Evolutionary conservation across 129 eudicot species (phyloP), one percentile per base, ranked within the genome.

Genomic region (Artemisia tridentata): DNA sequence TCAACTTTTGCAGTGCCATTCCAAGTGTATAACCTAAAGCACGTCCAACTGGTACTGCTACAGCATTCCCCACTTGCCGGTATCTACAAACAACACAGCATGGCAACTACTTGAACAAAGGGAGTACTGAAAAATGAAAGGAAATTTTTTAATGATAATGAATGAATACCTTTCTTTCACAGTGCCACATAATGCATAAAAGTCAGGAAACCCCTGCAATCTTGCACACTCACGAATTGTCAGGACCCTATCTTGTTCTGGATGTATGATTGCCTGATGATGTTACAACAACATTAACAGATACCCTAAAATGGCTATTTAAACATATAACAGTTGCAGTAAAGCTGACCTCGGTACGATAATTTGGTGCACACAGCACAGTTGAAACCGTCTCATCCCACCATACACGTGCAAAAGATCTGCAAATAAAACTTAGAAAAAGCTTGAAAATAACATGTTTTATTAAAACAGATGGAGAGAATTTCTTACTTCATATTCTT

Each of bases 311-410:
- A 66, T 59, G 61, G 56, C 11, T 65, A 18, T 49, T 27, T 57
- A 51, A 23, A 19, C 38, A 2, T 51, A 2, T 31, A 41, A 45
- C 65, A 46, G 67, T 52, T 17, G 34, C 11, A 25, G 23, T 25
- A 60, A 53, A 38, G 34, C 60, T 80, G 8, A 84, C 92, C 89
- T 82, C 85, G 15, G 49, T 16, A 31, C 80, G 89, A 21, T n/a
- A 76, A 77, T 79, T 84, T 64, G 87, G 87, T 10, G 41, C 16
- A 53, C 85, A 83, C 54, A 86, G 69, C 53, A 84, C 75, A 16
- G 88, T 86, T 7, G 86, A 81, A 45, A 84, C 86, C 23, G 84
- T 86, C 75, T 81, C 92, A 63, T 86, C 92, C 88, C 92, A 86
- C 92, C 92, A 86, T 69, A 86, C 65, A 20, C 88, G 82, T 55